Conservation (phyloP, 2,329 filamentous ascomycete genomes). For the Scolecobasidium constrictum region DNA sequence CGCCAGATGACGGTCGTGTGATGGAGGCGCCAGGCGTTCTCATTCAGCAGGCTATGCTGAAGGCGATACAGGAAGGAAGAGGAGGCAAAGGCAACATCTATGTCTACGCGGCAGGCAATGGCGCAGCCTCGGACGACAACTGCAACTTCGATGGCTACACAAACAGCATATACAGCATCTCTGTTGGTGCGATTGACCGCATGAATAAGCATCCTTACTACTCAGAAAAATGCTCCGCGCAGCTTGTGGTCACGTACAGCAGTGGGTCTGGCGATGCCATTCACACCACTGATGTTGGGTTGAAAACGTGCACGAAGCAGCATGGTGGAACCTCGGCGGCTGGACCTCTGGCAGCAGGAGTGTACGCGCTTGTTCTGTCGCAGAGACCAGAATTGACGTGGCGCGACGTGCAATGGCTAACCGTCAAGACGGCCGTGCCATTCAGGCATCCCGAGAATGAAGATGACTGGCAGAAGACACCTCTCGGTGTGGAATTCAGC, state of each 20-base stretch:
- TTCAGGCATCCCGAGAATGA: slow-evolving; percentile 44
- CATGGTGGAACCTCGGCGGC: slow-evolving; percentile 95
- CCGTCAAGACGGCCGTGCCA: slow-evolving; percentile 72
- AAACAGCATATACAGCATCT: slow-evolving; percentile 98
- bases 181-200: slow-evolving; percentile 83
- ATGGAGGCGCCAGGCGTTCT: slow-evolving; percentile 91
- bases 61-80: slow-evolving; percentile 81
- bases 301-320: slow-evolving; percentile 63
- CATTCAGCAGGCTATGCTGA: slow-evolving; percentile 83
- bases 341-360: slow-evolving; percentile 82
- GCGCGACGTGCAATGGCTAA: slow-evolving; percentile 90
- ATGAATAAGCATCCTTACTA: slow-evolving; percentile 88
- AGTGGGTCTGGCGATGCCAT: slow-evolving; percentile 83
- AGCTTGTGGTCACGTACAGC: slow-evolving; percentile 92
- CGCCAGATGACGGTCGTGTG: slow-evolving; percentile 80
- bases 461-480: slow-evolving; percentile 71
- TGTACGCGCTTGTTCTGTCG: slow-evolving; percentile 79
- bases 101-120: slow-evolving; percentile 94
- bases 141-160: slow-evolving; percentile 99
- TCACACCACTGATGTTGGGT: slow-evolving; percentile 90
- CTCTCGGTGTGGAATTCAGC: slow-evolving; percentile 76
- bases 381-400: slow-evolving; percentile 79
- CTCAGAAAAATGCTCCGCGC: slow-evolving; percentile 90
- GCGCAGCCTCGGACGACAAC: slow-evolving; percentile 77
- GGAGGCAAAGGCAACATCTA: slow-evolving; percentile 79